Evolutionary conservation across 2,329 filamentous ascomycete genomes (phyloP).

Genomic region (Dothideomycetes sp.): DNA sequence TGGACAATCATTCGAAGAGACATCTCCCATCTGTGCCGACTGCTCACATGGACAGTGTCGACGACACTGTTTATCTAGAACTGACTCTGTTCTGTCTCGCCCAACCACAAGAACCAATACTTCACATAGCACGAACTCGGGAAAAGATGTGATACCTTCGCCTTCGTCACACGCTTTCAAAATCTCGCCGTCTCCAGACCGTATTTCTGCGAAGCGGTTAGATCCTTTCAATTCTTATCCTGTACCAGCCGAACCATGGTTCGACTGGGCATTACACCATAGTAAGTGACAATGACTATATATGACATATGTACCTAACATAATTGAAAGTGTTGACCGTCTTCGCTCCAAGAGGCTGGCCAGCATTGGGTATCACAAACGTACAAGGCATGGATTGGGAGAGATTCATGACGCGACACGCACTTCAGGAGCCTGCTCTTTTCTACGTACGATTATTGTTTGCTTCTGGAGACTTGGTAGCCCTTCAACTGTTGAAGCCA

Average conservation of each 20-base stretch:
- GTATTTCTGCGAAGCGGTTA: constrained; percentile 5
- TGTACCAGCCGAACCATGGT: constrained; percentile 19
- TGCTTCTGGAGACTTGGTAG: constrained; percentile 21
- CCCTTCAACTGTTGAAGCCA: constrained; percentile 25
- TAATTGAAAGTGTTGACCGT: constrained; percentile 19
- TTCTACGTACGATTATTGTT: constrained; percentile 23
- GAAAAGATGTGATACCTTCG: not conserved
- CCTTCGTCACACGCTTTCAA: not conserved
- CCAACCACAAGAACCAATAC: not conserved
- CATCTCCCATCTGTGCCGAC: not conserved
- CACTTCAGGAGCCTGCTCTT: constrained; percentile 20
- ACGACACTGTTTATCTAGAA: too few species aligned
- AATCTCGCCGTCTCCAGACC: constrained; percentile 6
- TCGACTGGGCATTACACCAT: constrained; percentile 20
- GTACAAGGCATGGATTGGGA: constrained; percentile 25
- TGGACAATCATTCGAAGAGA: not conserved
- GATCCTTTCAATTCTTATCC: constrained; percentile 23
- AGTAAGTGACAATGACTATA: constrained; percentile 9
- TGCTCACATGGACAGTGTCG: too few species aligned
- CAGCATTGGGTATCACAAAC: constrained; percentile 18
- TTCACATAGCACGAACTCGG: not conserved
- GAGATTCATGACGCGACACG: constrained; percentile 28
- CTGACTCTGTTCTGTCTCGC: not conserved
- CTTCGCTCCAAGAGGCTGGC: constrained; percentile 23
- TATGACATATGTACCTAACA: too few species aligned